Evolutionary conservation across 805 yeast genomes (phyloP), one percentile per base, ranked within the genome.

Genomic region (Lachancea thermotolerans): DNA sequence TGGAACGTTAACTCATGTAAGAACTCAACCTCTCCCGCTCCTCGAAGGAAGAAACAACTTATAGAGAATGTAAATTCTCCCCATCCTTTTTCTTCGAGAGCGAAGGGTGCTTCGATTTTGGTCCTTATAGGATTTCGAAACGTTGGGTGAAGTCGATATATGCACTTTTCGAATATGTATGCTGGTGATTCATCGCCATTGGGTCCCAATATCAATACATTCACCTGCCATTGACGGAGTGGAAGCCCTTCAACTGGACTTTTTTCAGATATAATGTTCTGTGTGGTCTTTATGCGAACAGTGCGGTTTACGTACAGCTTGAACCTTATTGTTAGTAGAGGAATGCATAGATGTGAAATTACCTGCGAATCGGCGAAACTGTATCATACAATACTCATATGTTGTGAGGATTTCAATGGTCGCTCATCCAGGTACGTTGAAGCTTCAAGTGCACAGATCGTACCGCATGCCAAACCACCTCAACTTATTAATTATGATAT

Each of bases 41-140:
- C 82, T 46, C 89, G 95, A 11, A 80, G 73, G 39, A 84, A 71
- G 47, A 81, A 81, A 44, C 91, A 72, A 4, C 81, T 72, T 48
- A 93, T 81, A 25, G 84, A 84, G 63, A 91, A 73, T 59, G 86
- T 95, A 59, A 91, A 91, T 58, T 90, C 97, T 59, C 98, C 99
- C 98, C 98, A 91, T 39, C 98, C 99, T 65, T 83, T 78, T 65
- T 91, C 98, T 57, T 81, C 84, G 44, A 91, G 77, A 55, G 67
- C 73, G 69, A 89, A 91, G 8, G 98, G 98, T 5, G 86, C 77
- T 59, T 78, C 76, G 58, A 80, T 83, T 57, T 85, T 55, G 16
- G 80, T 70, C 60, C 96, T 75, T 44, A 75, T 78, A 2, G 97
- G 97, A 60, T 86, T 83, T 43, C 76, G 78, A 67, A 91, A 91